phyloP scores from a whole-genome alignment of 148 eudicot genomes.

The Vaccinium myrtillus region DNA sequence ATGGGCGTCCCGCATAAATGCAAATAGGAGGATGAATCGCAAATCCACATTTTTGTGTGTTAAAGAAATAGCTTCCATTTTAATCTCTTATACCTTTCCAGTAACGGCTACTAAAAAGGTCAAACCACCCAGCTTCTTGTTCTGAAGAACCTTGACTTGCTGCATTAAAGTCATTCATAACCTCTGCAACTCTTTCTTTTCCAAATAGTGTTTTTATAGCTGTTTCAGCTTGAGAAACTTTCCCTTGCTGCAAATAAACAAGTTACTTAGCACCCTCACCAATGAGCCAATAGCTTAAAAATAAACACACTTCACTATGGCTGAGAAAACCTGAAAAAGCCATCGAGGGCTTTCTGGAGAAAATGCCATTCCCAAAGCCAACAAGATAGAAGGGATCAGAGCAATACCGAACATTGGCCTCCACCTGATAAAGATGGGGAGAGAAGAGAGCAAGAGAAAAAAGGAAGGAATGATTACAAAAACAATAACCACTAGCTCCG shows the following conservation, averaged over 20 bases:
- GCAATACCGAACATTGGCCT: conserved; percentile 94
- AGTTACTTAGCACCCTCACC: background rate
- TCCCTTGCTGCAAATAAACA: conserved; percentile 71
- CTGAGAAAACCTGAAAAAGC: conserved; percentile 76
- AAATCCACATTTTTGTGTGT: conserved; percentile 4
- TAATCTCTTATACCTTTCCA: conserved; percentile 50
- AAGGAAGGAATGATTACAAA: background rate
- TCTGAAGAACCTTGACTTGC: conserved; percentile 72
- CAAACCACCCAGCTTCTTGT: conserved; percentile 95
- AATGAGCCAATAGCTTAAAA: background rate
- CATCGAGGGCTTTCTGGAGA: conserved; percentile 98
- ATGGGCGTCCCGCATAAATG: background rate
- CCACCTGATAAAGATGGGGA: conserved; percentile 58
- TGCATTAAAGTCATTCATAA: conserved; percentile 71
- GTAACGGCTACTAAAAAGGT: conserved; percentile 83
- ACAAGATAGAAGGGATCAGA: conserved; percentile 65
- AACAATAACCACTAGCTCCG: background rate
- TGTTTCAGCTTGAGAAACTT: conserved; percentile 66
- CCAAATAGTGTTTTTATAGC: conserved; percentile 60
- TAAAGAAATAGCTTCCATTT: background rate
- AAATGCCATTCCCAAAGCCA: conserved; percentile 88
- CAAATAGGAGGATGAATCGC: background rate
- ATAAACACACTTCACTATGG: background rate
- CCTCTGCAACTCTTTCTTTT: conserved; percentile 74
- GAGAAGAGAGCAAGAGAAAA: background rate